Evolutionary conservation across 2,329 filamentous ascomycete genomes (phyloP).

Genomic region (Trichoderma harzianum): DNA sequence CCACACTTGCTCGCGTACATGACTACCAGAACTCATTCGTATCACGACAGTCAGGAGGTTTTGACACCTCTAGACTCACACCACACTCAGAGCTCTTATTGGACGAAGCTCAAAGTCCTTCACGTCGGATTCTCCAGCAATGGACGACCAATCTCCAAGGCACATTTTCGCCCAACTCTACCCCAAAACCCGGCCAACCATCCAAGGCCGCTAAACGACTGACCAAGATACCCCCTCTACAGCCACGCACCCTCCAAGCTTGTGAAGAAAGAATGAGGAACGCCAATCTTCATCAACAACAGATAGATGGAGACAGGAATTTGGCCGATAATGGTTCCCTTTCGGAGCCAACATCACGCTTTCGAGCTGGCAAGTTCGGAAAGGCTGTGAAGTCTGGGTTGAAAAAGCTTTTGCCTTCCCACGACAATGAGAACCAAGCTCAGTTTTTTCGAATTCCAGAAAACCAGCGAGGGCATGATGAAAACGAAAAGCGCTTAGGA

Average conservation of each 20-base stretch:
- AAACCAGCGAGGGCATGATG: background rate
- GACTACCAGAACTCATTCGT: background rate
- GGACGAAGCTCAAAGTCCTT: background rate
- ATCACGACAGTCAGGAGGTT: background rate
- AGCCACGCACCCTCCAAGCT: conserved; percentile 35
- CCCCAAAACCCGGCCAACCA: background rate
- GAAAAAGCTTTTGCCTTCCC: conserved; percentile 12
- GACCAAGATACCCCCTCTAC: conserved; percentile 29
- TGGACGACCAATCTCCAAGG: conserved; percentile 2
- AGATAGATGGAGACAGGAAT: conserved; percentile 9
- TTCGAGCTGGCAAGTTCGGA: conserved; percentile 31
- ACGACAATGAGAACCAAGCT: background rate
- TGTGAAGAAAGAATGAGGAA: conserved; percentile 27
- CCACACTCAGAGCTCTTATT: conserved; percentile 7
- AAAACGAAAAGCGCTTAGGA: background rate
- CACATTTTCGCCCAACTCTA: background rate
- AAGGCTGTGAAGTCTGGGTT: conserved; percentile 26
- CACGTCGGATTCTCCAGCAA: background rate
- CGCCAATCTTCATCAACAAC: background rate
- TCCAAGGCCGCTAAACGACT: background rate
- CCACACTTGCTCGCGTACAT: background rate
- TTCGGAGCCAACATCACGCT: conserved; percentile 21
- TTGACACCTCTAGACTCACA: background rate
- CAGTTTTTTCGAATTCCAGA: background rate
- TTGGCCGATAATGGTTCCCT: background rate